phyloP scores from a whole-genome alignment of 371 early-diverging fungal species.

The Enterospora canceri region DNA sequence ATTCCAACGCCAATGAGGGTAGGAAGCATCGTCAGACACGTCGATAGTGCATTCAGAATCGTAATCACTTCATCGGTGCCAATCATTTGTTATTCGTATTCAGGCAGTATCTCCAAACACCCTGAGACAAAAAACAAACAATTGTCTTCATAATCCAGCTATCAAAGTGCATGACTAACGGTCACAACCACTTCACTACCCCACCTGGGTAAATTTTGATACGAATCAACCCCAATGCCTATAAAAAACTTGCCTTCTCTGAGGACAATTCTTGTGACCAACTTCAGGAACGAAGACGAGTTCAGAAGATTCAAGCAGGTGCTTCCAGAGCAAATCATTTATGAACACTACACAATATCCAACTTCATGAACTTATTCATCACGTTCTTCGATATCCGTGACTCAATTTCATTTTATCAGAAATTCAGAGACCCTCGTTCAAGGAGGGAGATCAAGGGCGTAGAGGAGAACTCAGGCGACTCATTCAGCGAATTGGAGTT shows the following conservation, averaged over 20 bases:
- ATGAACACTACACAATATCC: constrained; percentile 45
- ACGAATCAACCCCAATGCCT: too few species aligned
- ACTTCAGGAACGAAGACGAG: constrained; percentile 19
- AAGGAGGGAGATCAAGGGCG: neutral
- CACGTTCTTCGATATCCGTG: constrained; percentile 50
- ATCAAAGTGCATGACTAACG: too few species aligned
- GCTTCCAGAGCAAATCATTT: constrained; percentile 16
- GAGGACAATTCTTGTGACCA: constrained; percentile 43
- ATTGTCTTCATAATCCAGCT: neutral
- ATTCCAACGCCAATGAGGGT: constrained; percentile 50
- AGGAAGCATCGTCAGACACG: constrained; percentile 34
- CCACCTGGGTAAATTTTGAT: too few species aligned
- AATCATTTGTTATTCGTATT: constrained; percentile 23
- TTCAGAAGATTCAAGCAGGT: constrained; percentile 6
- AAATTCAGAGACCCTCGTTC: neutral
- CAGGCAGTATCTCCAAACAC: too few species aligned
- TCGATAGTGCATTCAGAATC: constrained; percentile 15
- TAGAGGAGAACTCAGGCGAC: neutral
- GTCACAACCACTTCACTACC: too few species aligned
- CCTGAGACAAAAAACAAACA: neutral
- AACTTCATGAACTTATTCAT: constrained; percentile 42
- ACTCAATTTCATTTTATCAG: constrained; percentile 19
- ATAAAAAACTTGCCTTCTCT: constrained; percentile 16
- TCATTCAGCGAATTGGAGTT: constrained; percentile 11
- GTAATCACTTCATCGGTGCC: constrained; percentile 14